Evolutionary conservation across 129 eudicot species (phyloP).

Genomic region (Sambucus nigra): DNA sequence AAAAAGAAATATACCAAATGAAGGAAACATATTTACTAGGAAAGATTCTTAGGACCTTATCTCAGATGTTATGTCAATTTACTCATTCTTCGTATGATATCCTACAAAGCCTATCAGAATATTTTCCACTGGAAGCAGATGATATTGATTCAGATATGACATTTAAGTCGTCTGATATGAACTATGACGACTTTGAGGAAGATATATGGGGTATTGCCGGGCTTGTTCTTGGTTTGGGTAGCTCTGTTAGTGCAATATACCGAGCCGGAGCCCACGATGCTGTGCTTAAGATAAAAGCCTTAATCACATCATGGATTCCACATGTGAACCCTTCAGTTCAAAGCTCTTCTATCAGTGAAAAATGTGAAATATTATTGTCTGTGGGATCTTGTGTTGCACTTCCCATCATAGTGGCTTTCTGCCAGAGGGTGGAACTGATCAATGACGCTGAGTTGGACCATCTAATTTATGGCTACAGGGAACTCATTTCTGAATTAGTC

Average conservation of each 20-base stretch:
- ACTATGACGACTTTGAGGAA: conserved; percentile 46
- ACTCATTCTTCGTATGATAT: conserved; percentile 31
- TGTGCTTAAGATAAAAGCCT: conserved; percentile 38
- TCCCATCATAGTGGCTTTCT: conserved; percentile 56
- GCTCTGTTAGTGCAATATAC: conserved; percentile 58
- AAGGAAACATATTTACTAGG: conserved; percentile 58
- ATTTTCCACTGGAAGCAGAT: conserved; percentile 32
- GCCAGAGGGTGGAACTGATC: conserved; percentile 68
- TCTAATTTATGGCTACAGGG: conserved; percentile 32
- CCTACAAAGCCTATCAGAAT: conserved; percentile 38
- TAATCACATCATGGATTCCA: conserved; percentile 59
- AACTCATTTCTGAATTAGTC: conserved; percentile 50
- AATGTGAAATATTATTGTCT: conserved; percentile 28
- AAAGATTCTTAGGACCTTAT: conserved; percentile 48
- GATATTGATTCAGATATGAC: conserved; percentile 17
- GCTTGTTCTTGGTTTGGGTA: conserved; percentile 71
- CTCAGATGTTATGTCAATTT: conserved; percentile 40
- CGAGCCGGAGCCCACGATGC: conserved; percentile 61
- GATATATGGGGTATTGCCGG: conserved; percentile 95
- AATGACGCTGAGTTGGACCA: conserved; percentile 47
- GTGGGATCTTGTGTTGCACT: conserved; percentile 74
- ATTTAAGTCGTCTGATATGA: conserved; percentile 9
- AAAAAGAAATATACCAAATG: conserved; percentile 31
- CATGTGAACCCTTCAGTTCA: conserved; percentile 20
- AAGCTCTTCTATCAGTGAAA: conserved; percentile 10